Conservation (phyloP, 2,329 filamentous ascomycete species). For the Ceratocystis alfenasii region DNA sequence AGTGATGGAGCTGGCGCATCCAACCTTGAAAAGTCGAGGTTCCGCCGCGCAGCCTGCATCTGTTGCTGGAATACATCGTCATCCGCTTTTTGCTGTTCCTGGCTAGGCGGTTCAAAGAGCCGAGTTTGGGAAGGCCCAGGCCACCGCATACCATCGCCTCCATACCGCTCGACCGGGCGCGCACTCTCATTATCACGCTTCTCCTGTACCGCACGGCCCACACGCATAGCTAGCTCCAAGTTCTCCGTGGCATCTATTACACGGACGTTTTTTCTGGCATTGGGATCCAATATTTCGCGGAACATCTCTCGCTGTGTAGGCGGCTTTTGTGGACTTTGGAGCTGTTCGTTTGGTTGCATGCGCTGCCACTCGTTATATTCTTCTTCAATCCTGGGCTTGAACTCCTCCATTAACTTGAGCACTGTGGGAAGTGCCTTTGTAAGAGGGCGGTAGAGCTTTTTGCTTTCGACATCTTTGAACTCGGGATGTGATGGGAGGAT, state of each 20-base stretch:
- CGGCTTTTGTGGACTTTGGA: neutral
- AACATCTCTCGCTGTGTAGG: slow-evolving; percentile 19
- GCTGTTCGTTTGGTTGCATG: slow-evolving; percentile 32
- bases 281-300: slow-evolving; percentile 27
- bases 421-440: slow-evolving; percentile 44
- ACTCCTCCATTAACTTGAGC: slow-evolving; percentile 57
- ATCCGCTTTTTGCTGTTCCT: slow-evolving; percentile 20
- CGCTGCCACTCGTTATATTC: slow-evolving; percentile 56
- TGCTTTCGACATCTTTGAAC: slow-evolving; percentile 52
- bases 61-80: slow-evolving; percentile 39
- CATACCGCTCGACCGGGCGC: slow-evolving; percentile 37
- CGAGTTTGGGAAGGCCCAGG: neutral
- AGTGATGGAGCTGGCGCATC: slow-evolving; percentile 26
- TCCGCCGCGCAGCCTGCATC: slow-evolving; percentile 42
- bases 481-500: slow-evolving; percentile 67
- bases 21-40: slow-evolving; percentile 30
- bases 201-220: slow-evolving; percentile 61
- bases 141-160: slow-evolving; percentile 37
- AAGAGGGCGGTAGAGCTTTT: slow-evolving; percentile 46
- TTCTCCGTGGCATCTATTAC: slow-evolving; percentile 59
- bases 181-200: slow-evolving; percentile 44
- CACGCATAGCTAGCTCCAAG: slow-evolving; percentile 60
- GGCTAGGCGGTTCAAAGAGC: slow-evolving; percentile 27
- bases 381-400: slow-evolving; percentile 67
- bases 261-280: slow-evolving; percentile 32